These are phyloP conservation scores for Pseudomicrostroma phylloplanum DNA, from an alignment of 1,284 basidiomycete genomes.

Conservation along the genomic window DNA sequence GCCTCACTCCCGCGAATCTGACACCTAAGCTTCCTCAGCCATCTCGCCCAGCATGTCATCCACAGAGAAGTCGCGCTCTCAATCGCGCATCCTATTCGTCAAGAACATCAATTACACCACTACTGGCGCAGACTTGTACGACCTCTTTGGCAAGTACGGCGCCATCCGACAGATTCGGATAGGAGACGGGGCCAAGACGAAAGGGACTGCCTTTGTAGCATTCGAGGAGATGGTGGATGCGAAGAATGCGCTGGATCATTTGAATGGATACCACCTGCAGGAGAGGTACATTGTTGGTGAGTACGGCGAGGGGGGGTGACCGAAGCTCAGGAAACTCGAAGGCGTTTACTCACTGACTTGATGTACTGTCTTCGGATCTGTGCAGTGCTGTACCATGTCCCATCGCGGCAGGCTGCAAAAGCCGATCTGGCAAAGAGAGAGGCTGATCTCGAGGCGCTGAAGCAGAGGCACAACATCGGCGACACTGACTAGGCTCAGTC, in stretches of 20 bases:
- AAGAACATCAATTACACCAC: constrained; percentile 88
- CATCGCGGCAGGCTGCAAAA: constrained; percentile 79
- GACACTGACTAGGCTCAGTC: constrained; percentile 22
- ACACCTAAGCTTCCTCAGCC: too few relatives aligned
- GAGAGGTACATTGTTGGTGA: constrained; percentile 76
- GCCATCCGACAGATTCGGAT: constrained; percentile 91
- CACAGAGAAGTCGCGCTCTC: constrained; percentile 20
- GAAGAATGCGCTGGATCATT: constrained; percentile 88
- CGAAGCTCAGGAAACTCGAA: too few relatives aligned
- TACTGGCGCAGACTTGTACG: constrained; percentile 84
- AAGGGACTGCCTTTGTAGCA: constrained; percentile 85
- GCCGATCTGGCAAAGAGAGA: constrained; percentile 86
- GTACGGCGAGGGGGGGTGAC: constrained; percentile 13
- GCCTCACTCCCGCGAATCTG: too few relatives aligned
- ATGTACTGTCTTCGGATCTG: neutral
- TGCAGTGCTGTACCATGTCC: constrained; percentile 89
- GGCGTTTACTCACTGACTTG: neutral
- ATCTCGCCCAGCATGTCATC: neutral
- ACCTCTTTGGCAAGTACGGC: constrained; percentile 94
- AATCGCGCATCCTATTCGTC: constrained; percentile 46
- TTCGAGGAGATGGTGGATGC: constrained; percentile 54
- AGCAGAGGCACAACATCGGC: constrained; percentile 62
- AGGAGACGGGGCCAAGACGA: constrained; percentile 73
- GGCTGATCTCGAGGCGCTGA: constrained; percentile 78
- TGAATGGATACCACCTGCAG: constrained; percentile 97